A percentile compares a stretch with the other conserved stretches of the same genome.
Evolutionary conservation across 2,329 filamentous ascomycete species (phyloP).

Genomic region (Xylariaceae sp.): DNA sequence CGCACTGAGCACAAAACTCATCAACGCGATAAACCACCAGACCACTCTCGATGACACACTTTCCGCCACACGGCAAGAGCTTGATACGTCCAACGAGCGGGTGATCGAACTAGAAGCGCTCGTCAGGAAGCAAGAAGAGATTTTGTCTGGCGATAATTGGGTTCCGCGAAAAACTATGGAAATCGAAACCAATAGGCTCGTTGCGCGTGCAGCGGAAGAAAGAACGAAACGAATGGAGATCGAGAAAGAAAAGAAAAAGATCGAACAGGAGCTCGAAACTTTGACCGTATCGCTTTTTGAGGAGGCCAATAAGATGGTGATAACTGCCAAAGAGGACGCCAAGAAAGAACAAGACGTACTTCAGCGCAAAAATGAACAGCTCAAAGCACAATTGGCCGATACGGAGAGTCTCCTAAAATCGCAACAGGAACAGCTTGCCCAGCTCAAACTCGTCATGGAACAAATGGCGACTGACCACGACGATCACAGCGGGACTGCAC

Average conservation of each 20-base stretch:
- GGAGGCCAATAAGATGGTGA: conserved; percentile 98
- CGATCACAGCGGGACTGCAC: conserved; percentile 67
- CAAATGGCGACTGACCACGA: conserved; percentile 70
- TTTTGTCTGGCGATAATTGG: conserved; percentile 68
- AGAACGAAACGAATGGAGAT: conserved; percentile 56
- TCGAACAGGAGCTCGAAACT: conserved; percentile 87
- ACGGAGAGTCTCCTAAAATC: conserved; percentile 79
- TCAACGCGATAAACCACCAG: conserved; percentile 96
- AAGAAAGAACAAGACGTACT: conserved; percentile 75
- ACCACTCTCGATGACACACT: conserved; percentile 86
- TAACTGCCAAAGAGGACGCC: conserved; percentile 82
- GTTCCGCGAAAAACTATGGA: conserved; percentile 71
- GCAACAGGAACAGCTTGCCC: conserved; percentile 85
- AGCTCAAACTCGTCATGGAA: conserved; percentile 90
- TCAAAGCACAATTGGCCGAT: conserved; percentile 78
- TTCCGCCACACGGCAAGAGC: conserved; percentile 73
- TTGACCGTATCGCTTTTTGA: conserved; percentile 92
- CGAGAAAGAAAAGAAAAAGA: conserved; percentile 77
- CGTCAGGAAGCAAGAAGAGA: conserved; percentile 63
- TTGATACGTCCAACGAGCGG: conserved; percentile 65
- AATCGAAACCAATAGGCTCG: conserved; percentile 57
- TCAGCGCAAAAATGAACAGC: conserved; percentile 80
- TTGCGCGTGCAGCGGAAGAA: conserved; percentile 58
- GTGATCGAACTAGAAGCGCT: conserved; percentile 61
- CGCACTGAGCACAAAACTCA: conserved; percentile 86